Evolutionary conservation across 768 basidiomycete species (phyloP).

Genomic region (Tylopilus plumbeoviolaceoides): DNA sequence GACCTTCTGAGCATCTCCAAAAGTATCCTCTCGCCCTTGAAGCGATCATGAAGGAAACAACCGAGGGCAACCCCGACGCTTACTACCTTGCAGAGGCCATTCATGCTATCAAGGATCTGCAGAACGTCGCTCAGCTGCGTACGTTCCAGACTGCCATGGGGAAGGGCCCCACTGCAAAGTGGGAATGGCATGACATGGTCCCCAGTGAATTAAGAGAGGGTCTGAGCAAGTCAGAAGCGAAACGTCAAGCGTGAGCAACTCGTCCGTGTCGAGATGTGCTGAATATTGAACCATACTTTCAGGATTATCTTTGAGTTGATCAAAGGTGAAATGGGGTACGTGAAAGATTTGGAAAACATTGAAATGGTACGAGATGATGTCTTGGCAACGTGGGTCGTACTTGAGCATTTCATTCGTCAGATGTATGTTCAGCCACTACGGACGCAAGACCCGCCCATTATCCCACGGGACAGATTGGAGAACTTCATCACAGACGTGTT

Average conservation of each 20-base stretch:
- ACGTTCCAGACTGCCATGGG: conserved; percentile 92
- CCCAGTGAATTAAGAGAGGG: conserved; percentile 55
- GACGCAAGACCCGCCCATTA: conserved; percentile 69
- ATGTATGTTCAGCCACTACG: conserved; percentile 81
- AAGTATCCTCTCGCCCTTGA: conserved; percentile 78
- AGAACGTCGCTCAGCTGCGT: conserved; percentile 74
- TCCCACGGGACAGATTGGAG: conserved; percentile 64
- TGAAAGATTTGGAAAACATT: conserved; percentile 86
- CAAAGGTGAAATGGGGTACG: conserved; percentile 94
- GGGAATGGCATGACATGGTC: conserved; percentile 91
- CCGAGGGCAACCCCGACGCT: conserved; percentile 71
- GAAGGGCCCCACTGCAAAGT: conserved; percentile 70
- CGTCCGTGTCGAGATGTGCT: not conserved
- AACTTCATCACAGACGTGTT: conserved; percentile 84
- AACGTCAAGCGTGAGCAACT: conserved; percentile 73
- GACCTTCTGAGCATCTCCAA: conserved; percentile 62
- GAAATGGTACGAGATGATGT: conserved; percentile 47
- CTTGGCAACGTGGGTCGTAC: conserved; percentile 16
- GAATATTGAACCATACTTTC: conserved; percentile 2
- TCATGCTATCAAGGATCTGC: conserved; percentile 76
- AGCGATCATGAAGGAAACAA: conserved; percentile 81
- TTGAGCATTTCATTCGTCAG: conserved; percentile 35
- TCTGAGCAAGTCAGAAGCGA: conserved; percentile 70
- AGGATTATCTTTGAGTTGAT: conserved; percentile 94
- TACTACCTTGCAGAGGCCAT: conserved; percentile 85